A percentile compares a stretch with the other conserved stretches of the same genome.
Evolutionary conservation across 225 moss, liverwort and hornwort genomes (phyloP).

Genomic region (Takakia lepidozioides): DNA sequence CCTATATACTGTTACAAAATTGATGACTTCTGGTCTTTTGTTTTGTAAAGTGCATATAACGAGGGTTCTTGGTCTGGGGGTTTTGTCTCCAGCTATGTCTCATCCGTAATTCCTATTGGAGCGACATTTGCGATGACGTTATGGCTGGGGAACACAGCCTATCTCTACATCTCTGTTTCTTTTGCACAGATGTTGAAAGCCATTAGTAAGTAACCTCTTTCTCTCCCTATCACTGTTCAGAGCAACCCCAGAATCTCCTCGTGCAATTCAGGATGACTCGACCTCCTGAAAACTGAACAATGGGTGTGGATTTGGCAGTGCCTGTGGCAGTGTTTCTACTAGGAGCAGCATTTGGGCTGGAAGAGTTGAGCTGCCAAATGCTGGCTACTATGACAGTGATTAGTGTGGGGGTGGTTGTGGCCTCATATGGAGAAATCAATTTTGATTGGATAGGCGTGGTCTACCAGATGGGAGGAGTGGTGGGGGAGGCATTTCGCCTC

Average conservation of each 20-base stretch:
- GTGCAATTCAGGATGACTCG: neutral
- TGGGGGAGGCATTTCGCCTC: conserved; percentile 60
- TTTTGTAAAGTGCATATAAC: too few relatives aligned
- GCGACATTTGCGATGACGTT: too few relatives aligned
- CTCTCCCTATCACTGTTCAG: too few relatives aligned
- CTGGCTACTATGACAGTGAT: conserved; percentile 56
- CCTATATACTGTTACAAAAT: too few relatives aligned
- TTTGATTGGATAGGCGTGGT: conserved; percentile 64
- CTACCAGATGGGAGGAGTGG: conserved; percentile 64
- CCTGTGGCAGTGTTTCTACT: conserved; percentile 63
- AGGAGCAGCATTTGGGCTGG: conserved; percentile 47
- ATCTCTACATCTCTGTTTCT: too few relatives aligned
- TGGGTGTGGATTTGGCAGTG: conserved; percentile 30
- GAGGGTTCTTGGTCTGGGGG: conserved; percentile 8
- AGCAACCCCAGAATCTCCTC: neutral
- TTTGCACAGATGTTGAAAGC: too few relatives aligned
- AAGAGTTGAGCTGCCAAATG: conserved; percentile 46
- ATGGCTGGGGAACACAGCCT: too few relatives aligned
- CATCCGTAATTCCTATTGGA: too few relatives aligned
- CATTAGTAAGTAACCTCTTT: too few relatives aligned
- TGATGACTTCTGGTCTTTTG: too few relatives aligned
- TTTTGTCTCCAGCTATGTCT: too few relatives aligned
- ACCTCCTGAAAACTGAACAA: neutral
- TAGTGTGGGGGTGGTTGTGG: conserved; percentile 52
- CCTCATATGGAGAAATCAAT: conserved; percentile 58